phyloP scores from a whole-genome alignment of 768 basidiomycete genomes.

The Trametes gibbosa region DNA sequence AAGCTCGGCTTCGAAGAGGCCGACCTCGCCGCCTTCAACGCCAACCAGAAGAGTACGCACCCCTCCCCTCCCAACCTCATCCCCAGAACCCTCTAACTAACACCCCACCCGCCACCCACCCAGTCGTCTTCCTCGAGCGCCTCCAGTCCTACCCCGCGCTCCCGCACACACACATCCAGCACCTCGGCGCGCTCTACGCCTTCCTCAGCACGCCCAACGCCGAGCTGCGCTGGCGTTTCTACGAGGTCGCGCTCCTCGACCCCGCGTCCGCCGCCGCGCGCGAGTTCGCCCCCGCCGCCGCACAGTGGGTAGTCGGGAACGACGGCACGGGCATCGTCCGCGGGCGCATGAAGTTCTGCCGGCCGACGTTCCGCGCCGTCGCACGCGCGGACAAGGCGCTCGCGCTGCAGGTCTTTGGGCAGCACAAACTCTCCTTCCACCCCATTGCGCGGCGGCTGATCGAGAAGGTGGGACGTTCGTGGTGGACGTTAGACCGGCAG shows the following conservation, averaged over 20 bases:
- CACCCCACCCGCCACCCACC: not conserved
- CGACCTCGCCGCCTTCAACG: constrained; percentile 64
- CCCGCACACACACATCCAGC: constrained; percentile 54
- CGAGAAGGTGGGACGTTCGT: constrained; percentile 57
- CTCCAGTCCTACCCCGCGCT: constrained; percentile 63
- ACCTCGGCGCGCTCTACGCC: constrained; percentile 54
- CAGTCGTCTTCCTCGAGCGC: constrained; percentile 83
- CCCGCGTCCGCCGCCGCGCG: constrained; percentile 45
- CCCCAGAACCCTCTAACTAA: not conserved
- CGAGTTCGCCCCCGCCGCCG: constrained; percentile 51
- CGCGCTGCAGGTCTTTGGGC: constrained; percentile 49
- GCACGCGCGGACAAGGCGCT: constrained; percentile 50
- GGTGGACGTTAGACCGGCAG: not conserved
- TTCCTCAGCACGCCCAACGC: constrained; percentile 62
- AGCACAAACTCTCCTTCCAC: constrained; percentile 57
- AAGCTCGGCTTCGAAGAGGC: constrained; percentile 51
- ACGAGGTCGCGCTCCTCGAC: constrained; percentile 62
- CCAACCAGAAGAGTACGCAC: constrained; percentile 71
- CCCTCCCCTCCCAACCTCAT: not conserved
- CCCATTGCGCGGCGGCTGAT: constrained; percentile 75
- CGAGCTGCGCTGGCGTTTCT: constrained; percentile 79
- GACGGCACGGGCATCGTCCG: constrained; percentile 60
- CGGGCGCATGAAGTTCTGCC: constrained; percentile 85
- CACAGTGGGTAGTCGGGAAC: constrained; percentile 64
- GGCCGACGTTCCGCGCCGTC: constrained; percentile 60